Base-by-base conservation (phyloP, 75 land plant genomes). In the Picea sitchensis region DNA sequence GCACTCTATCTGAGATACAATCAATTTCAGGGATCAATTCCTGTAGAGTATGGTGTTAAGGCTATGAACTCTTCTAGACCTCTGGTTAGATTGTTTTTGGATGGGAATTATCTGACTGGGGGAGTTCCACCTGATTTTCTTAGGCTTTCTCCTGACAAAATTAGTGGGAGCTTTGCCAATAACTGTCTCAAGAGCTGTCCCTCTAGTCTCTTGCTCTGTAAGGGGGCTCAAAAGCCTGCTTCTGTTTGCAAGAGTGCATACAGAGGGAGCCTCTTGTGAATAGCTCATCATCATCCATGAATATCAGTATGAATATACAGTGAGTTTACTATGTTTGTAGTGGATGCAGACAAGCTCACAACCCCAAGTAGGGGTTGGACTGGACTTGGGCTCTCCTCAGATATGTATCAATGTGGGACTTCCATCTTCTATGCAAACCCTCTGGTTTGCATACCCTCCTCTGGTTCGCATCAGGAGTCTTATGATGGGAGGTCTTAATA, bases 81-180 rank as follows among this genome's bases (percentile, higher is more conserved):
- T 13, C 59, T 92, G 65, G 73, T n/a, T 84, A 75, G 93, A 74
- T 59, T 92, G 59, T 88, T 59, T 36, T 34, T 92, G 47, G 94
- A 92, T 64, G 94, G 92, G 61, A 92, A 92, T 56, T 92, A 79
- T 78, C 71, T 92, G 79, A 85, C 38, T 18, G 94, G 94, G 14
- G 77, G 38, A 31, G 77, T 88, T 54, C 94, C 94, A 69, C 61
- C 56, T 14, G 84, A 61, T 58, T 83, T 90, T 11, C 63, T 89
- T 58, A 65, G 31, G 11, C 13, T 75, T 8, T 14, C 58, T 30
- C 26, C 32, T 75, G 79, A 56, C 44, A 59, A 58, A 26, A 76
- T 91, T 3, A 57, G 82, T 17, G 92, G 93, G 31, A 90, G 90
- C 76, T 69, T 92, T 57, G 89, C 82, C 41, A 78, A 86, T 47